Evolutionary conservation across 768 basidiomycete genomes (phyloP), one percentile per base, ranked within the genome.

Genomic region (Suillus fuscotomentosus): DNA sequence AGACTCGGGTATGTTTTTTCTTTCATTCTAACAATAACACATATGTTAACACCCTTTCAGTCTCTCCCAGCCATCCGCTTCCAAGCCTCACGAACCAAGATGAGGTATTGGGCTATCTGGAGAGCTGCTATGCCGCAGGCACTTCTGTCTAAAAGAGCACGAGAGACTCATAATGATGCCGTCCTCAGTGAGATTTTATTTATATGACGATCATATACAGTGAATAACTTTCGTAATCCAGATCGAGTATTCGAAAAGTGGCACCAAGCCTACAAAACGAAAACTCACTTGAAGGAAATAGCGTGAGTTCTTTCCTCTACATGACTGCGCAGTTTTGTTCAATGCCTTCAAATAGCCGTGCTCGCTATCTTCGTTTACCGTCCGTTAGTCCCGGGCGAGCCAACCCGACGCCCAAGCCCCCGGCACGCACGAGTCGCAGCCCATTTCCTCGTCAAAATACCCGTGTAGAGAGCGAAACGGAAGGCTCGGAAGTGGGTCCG

Each of bases 61-160:
- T 87, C 89, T 17, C 78, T 92, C 11, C 92, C 92, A 27, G 94
- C 93, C 10, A 86, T 95, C 64, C 86, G 86, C 36, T 92, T 94
- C 73, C 82, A 88, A 74, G 86, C 89, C 1, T 83, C 78, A 22
- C 81, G 84, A 65, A 72, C 82, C 42, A 92, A 90, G 75, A 74
- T 76, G 8, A 86, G 83, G 67, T 83, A 81, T 64, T 92, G 91
- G 86, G 75, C 79, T 38, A 78, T 75, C 38, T 94, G 93, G 93
- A 80, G 84, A 56, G 82, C 81, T 57, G 84, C 83, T 27, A 87
- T 95, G 82, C 91, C 93, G 17, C 82, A 82, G 64, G 91, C 87
- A 24, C 72, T 89, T 43, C 85, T 86, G 71, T 82, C 81, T 36
- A 90, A 86, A 71, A 78, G 80, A 66, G 94, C 92, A 36, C 84